Conservation (phyloP, 345 rosid genomes). For the Theobroma cacao region DNA sequence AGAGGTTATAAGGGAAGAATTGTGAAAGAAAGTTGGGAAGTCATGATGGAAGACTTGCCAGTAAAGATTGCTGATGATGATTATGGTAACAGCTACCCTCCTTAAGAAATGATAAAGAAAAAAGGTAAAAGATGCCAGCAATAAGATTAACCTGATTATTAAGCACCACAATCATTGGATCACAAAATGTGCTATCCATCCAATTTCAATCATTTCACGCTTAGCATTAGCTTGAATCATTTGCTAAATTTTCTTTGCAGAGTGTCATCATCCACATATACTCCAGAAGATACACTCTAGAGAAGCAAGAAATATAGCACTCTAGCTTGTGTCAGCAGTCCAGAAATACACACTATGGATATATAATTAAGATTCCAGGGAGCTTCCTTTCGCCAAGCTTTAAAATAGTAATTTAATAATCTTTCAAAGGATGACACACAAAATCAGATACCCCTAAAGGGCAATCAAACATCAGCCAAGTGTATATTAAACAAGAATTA, state of each 20-base stretch:
- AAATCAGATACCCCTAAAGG: neutral
- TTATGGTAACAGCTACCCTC: neutral
- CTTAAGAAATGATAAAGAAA: neutral
- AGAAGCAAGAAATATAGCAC: neutral
- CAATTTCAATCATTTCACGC: neutral
- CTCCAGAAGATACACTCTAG: neutral
- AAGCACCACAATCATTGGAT: too few species aligned
- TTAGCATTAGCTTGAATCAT: neutral
- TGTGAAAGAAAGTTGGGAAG: neutral
- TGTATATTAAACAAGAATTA: slow-evolving; percentile 3
- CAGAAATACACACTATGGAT: neutral
- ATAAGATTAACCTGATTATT: neutral
- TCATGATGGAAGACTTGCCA: neutral
- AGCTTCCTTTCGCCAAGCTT: neutral
- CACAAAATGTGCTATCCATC: neutral
- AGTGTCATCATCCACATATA: neutral
- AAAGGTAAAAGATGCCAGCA: neutral
- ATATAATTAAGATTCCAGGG: neutral
- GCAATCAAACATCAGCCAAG: slow-evolving; percentile 5
- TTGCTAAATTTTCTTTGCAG: neutral
- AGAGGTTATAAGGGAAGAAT: neutral
- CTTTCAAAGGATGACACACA: neutral
- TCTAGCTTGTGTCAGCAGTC: neutral
- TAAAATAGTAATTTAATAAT: slow-evolving; percentile 2
- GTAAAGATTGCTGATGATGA: neutral